Conservation (phyloP, 192 early-diverging fungal species). For the Geranomyces michiganensis region DNA sequence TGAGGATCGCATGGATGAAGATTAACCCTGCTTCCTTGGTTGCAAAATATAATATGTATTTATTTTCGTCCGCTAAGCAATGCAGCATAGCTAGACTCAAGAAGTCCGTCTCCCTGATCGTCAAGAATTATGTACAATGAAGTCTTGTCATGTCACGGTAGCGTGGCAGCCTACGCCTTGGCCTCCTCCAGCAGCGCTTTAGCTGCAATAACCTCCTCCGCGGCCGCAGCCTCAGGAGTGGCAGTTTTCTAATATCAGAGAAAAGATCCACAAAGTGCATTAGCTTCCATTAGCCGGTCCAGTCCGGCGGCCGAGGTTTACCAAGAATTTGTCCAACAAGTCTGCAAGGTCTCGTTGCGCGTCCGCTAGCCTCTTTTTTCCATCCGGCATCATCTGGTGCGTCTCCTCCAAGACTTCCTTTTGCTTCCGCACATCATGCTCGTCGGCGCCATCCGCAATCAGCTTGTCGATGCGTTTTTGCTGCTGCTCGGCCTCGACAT, state of each 20-base stretch:
- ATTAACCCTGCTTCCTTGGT: background rate
- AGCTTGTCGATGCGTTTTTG: conserved; percentile 50
- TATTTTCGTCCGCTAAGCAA: too few species aligned
- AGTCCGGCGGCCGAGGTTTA: too few species aligned
- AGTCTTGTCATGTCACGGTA: too few species aligned
- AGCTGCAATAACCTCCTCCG: conserved; percentile 14
- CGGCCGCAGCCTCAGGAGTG: conserved; percentile 8
- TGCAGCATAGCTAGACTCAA: too few species aligned
- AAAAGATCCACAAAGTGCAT: background rate
- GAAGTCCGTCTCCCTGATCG: too few species aligned
- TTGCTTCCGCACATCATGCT: conserved; percentile 48
- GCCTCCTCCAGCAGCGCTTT: background rate
- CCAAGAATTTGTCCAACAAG: conserved; percentile 17
- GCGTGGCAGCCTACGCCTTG: background rate
- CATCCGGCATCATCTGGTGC: conserved; percentile 51
- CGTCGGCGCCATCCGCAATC: conserved; percentile 40
- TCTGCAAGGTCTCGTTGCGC: conserved; percentile 44
- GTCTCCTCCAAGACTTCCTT: conserved; percentile 55
- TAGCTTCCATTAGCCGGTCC: background rate
- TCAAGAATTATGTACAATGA: too few species aligned
- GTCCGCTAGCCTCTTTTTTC: conserved; percentile 32
- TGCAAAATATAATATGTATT: too few species aligned
- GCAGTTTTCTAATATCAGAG: background rate
- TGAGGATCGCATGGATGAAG: conserved; percentile 27
- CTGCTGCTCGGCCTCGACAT: conserved; percentile 40